Evolutionary conservation across 169 alveolate genomes (phyloP).

Genomic region (Eimeria sp.): DNA sequence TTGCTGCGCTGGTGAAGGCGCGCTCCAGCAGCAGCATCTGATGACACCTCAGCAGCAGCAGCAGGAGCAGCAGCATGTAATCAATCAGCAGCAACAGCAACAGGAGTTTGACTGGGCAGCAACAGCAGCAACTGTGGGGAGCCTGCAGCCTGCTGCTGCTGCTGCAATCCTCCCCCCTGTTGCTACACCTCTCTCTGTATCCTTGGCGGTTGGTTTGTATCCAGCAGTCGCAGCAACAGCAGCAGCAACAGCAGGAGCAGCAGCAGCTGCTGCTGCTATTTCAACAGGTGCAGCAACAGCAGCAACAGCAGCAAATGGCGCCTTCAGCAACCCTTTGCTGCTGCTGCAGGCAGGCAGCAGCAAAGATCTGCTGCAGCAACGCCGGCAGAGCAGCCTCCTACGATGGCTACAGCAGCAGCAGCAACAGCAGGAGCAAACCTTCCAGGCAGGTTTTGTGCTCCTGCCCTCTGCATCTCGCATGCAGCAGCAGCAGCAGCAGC

Average conservation of each 20-base stretch:
- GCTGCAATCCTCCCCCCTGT: constrained; percentile 31
- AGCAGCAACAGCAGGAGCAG: neutral
- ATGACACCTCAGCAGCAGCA: constrained; percentile 14
- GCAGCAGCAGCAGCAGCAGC: constrained; percentile 50
- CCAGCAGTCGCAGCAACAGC: constrained; percentile 54
- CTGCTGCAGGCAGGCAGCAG: neutral
- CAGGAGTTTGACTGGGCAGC: constrained; percentile 50
- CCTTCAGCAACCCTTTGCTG: constrained; percentile 11
- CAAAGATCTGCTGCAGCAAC: neutral
- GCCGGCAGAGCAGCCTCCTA: constrained; percentile 33
- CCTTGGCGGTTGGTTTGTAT: neutral
- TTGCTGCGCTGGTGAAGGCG: too few species aligned
- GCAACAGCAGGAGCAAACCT: constrained; percentile 10
- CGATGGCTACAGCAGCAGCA: constrained; percentile 38
- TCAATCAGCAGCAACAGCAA: constrained; percentile 27
- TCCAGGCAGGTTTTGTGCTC: constrained; percentile 34
- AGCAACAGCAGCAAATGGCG: neutral
- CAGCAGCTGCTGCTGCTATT: neutral
- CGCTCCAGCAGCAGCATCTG: constrained; percentile 1
- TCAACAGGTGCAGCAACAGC: neutral
- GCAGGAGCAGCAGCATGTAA: constrained; percentile 9
- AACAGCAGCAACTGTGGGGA: constrained; percentile 16
- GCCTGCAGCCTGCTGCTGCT: neutral
- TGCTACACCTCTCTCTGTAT: constrained; percentile 15
- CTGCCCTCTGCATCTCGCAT: neutral